Evolutionary conservation across 352 stramenopile species (phyloP).

Genomic region (Pilasporangium apinafurcum): DNA sequence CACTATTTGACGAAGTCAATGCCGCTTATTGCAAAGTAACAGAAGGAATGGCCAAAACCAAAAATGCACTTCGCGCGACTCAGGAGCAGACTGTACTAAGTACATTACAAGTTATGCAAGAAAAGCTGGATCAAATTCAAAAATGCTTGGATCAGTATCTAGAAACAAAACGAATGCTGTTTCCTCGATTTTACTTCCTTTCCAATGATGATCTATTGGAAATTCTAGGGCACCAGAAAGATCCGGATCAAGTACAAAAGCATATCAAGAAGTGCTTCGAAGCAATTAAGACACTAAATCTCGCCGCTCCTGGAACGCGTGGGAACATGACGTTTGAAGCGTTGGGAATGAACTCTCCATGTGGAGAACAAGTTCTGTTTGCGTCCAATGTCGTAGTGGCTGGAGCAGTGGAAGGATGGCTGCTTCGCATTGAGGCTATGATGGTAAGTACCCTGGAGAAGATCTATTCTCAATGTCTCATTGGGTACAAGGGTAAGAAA

Average conservation of each 20-base stretch:
- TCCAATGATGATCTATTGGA: slow-evolving; percentile 87
- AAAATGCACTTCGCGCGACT: slow-evolving; percentile 69
- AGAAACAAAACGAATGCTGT: slow-evolving; percentile 84
- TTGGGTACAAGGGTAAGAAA: slow-evolving; percentile 90
- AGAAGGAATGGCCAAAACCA: slow-evolving; percentile 64
- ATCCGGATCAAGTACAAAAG: slow-evolving; percentile 86
- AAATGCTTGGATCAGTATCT: slow-evolving; percentile 86
- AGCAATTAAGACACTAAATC: slow-evolving; percentile 76
- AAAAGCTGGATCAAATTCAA: slow-evolving; percentile 84
- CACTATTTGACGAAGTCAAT: slow-evolving; percentile 87
- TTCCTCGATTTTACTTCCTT: slow-evolving; percentile 85
- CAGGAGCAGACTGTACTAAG: slow-evolving; percentile 49
- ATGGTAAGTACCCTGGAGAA: slow-evolving; percentile 87
- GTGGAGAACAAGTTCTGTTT: slow-evolving; percentile 83
- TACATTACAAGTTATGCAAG: slow-evolving; percentile 76
- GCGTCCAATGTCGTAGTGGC: slow-evolving; percentile 83
- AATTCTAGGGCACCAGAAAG: slow-evolving; percentile 84
- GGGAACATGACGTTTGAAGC: slow-evolving; percentile 87
- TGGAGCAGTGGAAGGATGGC: slow-evolving; percentile 89
- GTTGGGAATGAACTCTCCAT: slow-evolving; percentile 86
- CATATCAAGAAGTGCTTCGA: slow-evolving; percentile 92
- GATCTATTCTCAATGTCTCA: slow-evolving; percentile 76
- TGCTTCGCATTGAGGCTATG: slow-evolving; percentile 73
- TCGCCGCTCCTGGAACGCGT: slow-evolving; percentile 55
- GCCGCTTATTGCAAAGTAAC: slow-evolving; percentile 69